Base-by-base conservation (phyloP, 495 filamentous ascomycete genomes). In the Penicillium macrosclerotiorum region DNA sequence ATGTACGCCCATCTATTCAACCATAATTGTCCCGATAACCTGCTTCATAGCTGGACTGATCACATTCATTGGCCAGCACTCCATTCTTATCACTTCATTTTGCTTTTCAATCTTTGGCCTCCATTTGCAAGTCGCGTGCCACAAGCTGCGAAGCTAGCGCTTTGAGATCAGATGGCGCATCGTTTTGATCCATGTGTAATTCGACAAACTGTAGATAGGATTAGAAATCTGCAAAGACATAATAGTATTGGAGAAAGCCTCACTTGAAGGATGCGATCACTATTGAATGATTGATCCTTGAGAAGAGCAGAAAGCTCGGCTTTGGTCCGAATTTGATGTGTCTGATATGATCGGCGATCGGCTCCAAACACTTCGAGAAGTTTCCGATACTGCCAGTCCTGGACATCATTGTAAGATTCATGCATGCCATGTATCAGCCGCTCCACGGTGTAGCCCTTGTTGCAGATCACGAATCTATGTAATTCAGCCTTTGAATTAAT, bases 401-500 rank as follows among this genome's bases (percentile, higher is more conserved):
- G 66, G n/a, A 80, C 49, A 31, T 76, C 70, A 46, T 80, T 79
- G 56, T 79, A 78, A 0, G 11, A n/a, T 8, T 63, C 67, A 29
- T 72, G 46, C 61, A 54, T 60, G 27, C 77, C 75, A 41, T 76
- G 63, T 43, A 79, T 75, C 51, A 49, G 65, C 19, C 76, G 67
- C 63, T 80, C 76, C 42, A 77, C 69, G 1, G 74, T 74, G 51
- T 76, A 80, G 19, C 77, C 76, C 5, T 64, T 53, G 47, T 80
- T 79, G 54, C 69, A 71, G 19, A 79, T 60, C 38, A 78, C 57
- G 52, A 80, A 74, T 1, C 55, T 55, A 50, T 26, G n/a, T 19
- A n/a, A n/a, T n/a, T n/a, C n/a, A n/a, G n/a, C n/a, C n/a, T n/a
- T n/a, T n/a, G n/a, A n/a, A n/a, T n/a, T n/a, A n/a, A n/a, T n/a